Percentiles rank a stretch among this genome's conserved stretches.
Conservation (phyloP, 345 rosid species). For the Eucalyptus cloeziana region DNA sequence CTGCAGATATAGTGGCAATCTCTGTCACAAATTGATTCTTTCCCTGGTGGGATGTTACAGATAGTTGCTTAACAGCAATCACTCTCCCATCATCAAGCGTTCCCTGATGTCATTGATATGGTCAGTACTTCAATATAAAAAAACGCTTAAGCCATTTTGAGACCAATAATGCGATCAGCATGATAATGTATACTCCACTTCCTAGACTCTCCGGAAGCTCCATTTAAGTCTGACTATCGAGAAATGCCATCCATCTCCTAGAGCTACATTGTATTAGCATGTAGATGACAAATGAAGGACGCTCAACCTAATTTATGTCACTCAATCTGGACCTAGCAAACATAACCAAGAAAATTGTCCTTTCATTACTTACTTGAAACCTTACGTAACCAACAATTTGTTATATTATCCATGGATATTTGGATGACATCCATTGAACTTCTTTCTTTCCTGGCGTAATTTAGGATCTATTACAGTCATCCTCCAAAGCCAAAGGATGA, state of each 20-base stretch:
- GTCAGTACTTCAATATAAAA: neutral
- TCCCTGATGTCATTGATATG: slow-evolving; percentile 1
- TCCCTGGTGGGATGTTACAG: slow-evolving; percentile 55
- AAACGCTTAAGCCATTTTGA: neutral
- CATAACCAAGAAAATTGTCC: neutral
- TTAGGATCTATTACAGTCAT: neutral
- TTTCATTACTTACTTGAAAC: neutral
- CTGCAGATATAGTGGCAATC: slow-evolving; percentile 57
- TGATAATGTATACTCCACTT: neutral
- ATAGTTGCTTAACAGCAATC: slow-evolving; percentile 60
- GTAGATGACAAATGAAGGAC: neutral
- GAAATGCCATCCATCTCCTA: neutral
- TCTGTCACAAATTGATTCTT: slow-evolving; percentile 56
- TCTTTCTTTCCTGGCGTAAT: neutral
- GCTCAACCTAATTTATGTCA: neutral
- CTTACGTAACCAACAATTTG: neutral
- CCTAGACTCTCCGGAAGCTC: neutral
- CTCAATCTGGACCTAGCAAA: neutral
- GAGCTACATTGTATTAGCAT: neutral
- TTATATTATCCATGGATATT: neutral
- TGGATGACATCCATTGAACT: neutral
- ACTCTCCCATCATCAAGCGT: slow-evolving; percentile 42
- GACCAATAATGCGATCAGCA: neutral
- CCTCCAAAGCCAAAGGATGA: neutral
- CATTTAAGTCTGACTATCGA: neutral